A percentile compares a stretch with the other conserved stretches of the same genome.
These are phyloP conservation scores for Camellia oleifera DNA, from an alignment of 179 eudicot genomes.

Conservation along the genomic window DNA sequence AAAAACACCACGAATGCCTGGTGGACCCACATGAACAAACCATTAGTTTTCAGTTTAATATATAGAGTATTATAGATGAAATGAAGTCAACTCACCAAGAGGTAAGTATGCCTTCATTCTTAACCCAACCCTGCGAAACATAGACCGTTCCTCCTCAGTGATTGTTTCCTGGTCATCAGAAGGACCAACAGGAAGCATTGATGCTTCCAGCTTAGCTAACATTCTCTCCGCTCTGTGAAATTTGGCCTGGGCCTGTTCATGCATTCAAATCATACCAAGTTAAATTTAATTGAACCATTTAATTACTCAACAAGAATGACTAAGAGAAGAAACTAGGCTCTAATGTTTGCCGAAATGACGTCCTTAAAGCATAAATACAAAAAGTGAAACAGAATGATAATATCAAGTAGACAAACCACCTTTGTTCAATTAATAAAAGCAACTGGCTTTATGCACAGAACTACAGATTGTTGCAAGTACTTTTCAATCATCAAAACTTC, in stretches of 20 bases:
- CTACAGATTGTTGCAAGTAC: conserved; percentile 13
- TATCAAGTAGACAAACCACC: not conserved
- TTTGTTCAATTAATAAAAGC: conserved; percentile 10
- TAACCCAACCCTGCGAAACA: conserved; percentile 81
- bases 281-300: not conserved
- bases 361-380: not conserved
- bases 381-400: not conserved
- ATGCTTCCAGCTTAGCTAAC: conserved; percentile 73
- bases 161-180: conserved; percentile 94
- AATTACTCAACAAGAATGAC: not conserved
- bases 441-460: conserved; percentile 1
- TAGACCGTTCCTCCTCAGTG: conserved; percentile 88
- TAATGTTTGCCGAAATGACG: not conserved
- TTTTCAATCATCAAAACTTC: not conserved
- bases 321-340: conserved; percentile 8
- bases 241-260: conserved; percentile 77
- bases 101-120: conserved; percentile 98
- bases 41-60: conserved; percentile 5
- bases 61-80: not conserved
- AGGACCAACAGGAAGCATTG: conserved; percentile 85
- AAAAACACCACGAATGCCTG: conserved; percentile 96
- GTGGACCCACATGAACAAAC: conserved; percentile 19
- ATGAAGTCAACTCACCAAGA: conserved; percentile 58
- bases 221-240: conserved; percentile 78
- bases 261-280: conserved; percentile 23